Evolutionary conservation across 768 basidiomycete genomes (phyloP), one percentile per base, ranked within the genome.

Genomic region (Mycena alexandri): DNA sequence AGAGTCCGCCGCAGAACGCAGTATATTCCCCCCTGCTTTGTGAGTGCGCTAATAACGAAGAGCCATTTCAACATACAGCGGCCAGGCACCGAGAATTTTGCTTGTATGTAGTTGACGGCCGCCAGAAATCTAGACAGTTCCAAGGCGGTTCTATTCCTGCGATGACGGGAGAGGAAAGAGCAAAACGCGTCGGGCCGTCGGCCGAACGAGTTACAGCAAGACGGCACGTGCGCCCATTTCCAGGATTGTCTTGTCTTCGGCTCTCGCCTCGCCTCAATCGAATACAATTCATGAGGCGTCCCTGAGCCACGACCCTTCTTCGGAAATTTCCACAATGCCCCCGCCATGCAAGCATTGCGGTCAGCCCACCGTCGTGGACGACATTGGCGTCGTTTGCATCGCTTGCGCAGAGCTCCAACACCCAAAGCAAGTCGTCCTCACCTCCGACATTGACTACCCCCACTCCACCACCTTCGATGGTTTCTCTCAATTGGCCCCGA

Each of bases 371-470:
- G 77, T 83, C 67, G 88, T 85, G 83, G 84, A 89, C 77, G 82
- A 84, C 36, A 83, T 85, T 29, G 85, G 84, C 62, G 89, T 90
- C 51, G 87, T 93, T 65, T 94, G 93, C 77, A 86, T 86, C 14
- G 57, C 68, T n/a, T 94, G 93, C 71, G 93, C 90, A 17, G 89
- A 88, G n/a, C 85, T 94, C 21, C 81, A 79, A 12, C 88, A 93
- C 72, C 82, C 91, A 0, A 80, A 84, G 16, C 90, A 90, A 80
- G 83, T 82, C 29, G 78, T 91, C 44, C 86, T 94, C 54, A 82
- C 86, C 10, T 80, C 84, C 24, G 81, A 86, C 68, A 70, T 73
- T 22, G 82, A 84, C 67, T 72, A 79, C 50, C 60, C 74, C 34
- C 77, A 81, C 60, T 73, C 75, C 61, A 81, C 80, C 12, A 72